phyloP scores from a whole-genome alignment of 192 early-diverging fungal species.

The Coemansia sp. region DNA sequence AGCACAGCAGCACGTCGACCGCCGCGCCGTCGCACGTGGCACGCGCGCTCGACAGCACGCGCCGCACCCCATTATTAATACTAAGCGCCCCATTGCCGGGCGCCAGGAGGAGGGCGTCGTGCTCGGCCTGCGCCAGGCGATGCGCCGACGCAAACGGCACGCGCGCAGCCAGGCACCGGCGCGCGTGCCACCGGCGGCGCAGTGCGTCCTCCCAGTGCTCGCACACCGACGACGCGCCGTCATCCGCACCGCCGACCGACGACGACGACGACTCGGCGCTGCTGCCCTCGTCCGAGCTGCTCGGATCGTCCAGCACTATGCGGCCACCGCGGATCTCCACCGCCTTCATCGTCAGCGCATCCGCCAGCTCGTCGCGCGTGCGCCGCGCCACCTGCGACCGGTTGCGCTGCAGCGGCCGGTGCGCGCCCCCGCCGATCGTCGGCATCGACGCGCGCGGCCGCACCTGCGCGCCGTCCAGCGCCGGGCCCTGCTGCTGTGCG shows the following conservation, averaged over 20 bases:
- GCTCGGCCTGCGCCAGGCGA: conserved; percentile 41
- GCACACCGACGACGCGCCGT: too few relatives aligned
- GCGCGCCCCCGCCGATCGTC: conserved; percentile 26
- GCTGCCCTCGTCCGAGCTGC: conserved; percentile 36
- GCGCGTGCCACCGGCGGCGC: conserved; percentile 48
- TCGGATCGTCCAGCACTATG: conserved; percentile 51
- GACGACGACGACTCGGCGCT: conserved; percentile 21
- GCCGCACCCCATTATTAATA: conserved; percentile 48
- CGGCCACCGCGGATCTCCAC: conserved; percentile 55
- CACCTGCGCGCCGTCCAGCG: conserved; percentile 20
- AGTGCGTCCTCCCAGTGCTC: conserved; percentile 44
- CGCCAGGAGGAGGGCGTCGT: too few relatives aligned
- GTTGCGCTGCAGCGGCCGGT: conserved; percentile 33
- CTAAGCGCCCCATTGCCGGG: too few relatives aligned
- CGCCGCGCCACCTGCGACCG: conserved; percentile 30
- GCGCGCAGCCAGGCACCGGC: conserved; percentile 35
- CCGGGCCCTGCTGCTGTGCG: neutral
- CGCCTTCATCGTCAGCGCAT: conserved; percentile 54
- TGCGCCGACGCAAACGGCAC: conserved; percentile 49
- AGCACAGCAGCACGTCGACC: conserved; percentile 37
- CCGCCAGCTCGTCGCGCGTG: conserved; percentile 35
- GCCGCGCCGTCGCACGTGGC: neutral
- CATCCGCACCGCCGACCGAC: too few relatives aligned
- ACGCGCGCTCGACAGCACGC: conserved; percentile 16
- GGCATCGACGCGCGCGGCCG: conserved; percentile 55